Evolutionary conservation across 495 filamentous ascomycete species (phyloP).

Genomic region (Neurospora sp.): DNA sequence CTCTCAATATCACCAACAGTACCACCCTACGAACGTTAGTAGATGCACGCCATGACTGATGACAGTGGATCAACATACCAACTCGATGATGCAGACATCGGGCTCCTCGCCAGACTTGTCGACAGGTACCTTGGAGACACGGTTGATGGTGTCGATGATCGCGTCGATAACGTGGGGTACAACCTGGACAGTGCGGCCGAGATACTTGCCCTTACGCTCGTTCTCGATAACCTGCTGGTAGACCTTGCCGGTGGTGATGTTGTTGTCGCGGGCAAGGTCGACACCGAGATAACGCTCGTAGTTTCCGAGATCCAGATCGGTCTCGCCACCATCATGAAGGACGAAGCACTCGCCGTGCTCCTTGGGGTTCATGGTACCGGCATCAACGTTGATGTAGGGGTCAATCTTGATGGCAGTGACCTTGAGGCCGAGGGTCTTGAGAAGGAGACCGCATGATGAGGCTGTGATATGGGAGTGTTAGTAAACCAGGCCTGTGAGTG

Average conservation of each 20-base stretch:
- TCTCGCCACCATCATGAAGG: slow-evolving; percentile 23
- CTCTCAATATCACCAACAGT: slow-evolving; percentile 74
- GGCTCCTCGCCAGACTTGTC: slow-evolving; percentile 75
- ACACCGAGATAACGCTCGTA: slow-evolving; percentile 60
- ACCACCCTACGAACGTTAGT: slow-evolving; percentile 15
- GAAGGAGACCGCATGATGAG: slow-evolving; percentile 53
- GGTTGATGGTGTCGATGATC: slow-evolving; percentile 87
- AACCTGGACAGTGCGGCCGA: slow-evolving; percentile 87
- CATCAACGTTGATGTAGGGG: slow-evolving; percentile 79
- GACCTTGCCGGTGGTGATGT: slow-evolving; percentile 94
- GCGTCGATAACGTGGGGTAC: slow-evolving; percentile 86
- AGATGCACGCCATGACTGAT: not conserved
- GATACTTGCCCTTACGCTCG: slow-evolving; percentile 73
- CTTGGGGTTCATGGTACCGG: slow-evolving; percentile 56
- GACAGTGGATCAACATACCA: slow-evolving; percentile 18
- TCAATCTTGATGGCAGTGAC: slow-evolving; percentile 49
- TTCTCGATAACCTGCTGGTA: slow-evolving; percentile 72
- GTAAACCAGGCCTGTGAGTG: not conserved
- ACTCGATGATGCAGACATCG: slow-evolving; percentile 81
- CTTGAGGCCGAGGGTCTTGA: slow-evolving; percentile 77
- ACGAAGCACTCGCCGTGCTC: slow-evolving; percentile 44
- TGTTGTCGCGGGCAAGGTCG: slow-evolving; percentile 67
- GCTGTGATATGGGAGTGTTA: not conserved
- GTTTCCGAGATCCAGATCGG: slow-evolving; percentile 88
- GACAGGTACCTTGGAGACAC: slow-evolving; percentile 76